A percentile compares a stretch with the other conserved stretches of the same genome.
phyloP scores from a whole-genome alignment of 257 asterid genomes.

The Oldenlandia corymbosa region DNA sequence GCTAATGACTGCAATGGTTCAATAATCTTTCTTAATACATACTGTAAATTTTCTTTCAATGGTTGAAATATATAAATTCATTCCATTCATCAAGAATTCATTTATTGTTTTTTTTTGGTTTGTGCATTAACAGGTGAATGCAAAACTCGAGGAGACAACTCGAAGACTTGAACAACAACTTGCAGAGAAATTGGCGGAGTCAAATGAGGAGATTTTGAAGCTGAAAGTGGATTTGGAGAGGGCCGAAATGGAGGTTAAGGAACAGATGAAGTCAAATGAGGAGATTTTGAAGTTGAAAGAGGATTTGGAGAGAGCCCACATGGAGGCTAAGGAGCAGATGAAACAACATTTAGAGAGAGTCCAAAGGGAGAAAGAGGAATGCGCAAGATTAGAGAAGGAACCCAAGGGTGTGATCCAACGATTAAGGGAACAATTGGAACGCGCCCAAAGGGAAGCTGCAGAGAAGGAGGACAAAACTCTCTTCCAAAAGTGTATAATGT shows the following conservation, averaged over 20 bases:
- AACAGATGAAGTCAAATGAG: constrained; percentile 21
- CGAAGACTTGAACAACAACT: constrained; percentile 34
- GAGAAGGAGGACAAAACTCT: too few species aligned
- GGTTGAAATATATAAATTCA: neutral
- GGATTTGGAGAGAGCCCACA: constrained; percentile 47
- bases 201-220: constrained; percentile 38
- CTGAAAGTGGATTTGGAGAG: constrained; percentile 38
- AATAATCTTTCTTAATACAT: too few species aligned
- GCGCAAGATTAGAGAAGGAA: too few species aligned
- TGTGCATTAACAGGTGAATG: constrained; percentile 32
- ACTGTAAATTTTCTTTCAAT: neutral
- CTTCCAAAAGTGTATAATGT: too few species aligned
- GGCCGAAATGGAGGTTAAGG: constrained; percentile 43
- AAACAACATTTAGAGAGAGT: too few species aligned
- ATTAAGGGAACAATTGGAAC: too few species aligned
- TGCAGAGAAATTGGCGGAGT: constrained; percentile 40
- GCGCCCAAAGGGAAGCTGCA: too few species aligned
- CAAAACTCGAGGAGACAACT: constrained; percentile 34
- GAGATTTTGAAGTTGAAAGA: constrained; percentile 52
- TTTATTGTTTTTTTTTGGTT: neutral
- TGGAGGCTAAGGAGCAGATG: constrained; percentile 46
- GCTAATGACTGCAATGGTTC: constrained; percentile 50
- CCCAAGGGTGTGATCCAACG: too few species aligned
- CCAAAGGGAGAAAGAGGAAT: too few species aligned
- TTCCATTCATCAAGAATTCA: neutral